Percentiles rank a stretch among this genome's conserved stretches.
Conservation (phyloP, 805 yeast species). For the Candida chauliodis region DNA sequence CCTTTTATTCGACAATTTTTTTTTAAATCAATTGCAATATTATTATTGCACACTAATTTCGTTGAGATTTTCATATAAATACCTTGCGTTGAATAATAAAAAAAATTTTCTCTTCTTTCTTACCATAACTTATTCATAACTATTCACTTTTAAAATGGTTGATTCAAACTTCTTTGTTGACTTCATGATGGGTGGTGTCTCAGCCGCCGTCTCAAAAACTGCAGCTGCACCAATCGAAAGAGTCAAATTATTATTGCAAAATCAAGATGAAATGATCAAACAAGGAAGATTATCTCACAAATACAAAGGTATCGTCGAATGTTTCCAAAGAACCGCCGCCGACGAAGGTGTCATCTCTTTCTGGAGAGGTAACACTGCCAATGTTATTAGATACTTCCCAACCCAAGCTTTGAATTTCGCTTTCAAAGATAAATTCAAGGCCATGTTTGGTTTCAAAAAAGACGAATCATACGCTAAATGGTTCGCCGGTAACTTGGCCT, state of each 20-base stretch:
- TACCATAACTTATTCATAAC: constrained; percentile 10
- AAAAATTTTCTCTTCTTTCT: constrained; percentile 8
- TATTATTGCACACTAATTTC: too few relatives aligned
- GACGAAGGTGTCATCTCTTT: constrained; percentile 89
- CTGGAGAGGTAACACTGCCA: constrained; percentile 99
- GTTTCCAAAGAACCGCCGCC: constrained; percentile 92
- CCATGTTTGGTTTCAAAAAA: constrained; percentile 95
- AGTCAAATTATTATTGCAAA: constrained; percentile 93
- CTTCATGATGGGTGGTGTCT: constrained; percentile 97
- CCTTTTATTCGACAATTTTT: too few relatives aligned
- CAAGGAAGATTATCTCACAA: constrained; percentile 88
- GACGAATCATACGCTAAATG: constrained; percentile 88
- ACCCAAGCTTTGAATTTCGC: constrained; percentile 98
- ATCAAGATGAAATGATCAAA: constrained; percentile 97
- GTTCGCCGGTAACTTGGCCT: constrained; percentile 98
- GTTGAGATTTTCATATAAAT: background rate
- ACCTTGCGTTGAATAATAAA: background rate
- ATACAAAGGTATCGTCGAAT: constrained; percentile 88
- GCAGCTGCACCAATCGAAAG: constrained; percentile 98
- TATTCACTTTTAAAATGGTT: constrained; percentile 12
- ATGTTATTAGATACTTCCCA: constrained; percentile 98
- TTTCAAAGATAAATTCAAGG: constrained; percentile 96
- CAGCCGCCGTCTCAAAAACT: constrained; percentile 98
- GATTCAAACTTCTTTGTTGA: constrained; percentile 30
- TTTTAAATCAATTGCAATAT: too few relatives aligned